Evolutionary conservation across 2,329 filamentous ascomycete genomes (phyloP).

Genomic region (Penicillium sumatraense): DNA sequence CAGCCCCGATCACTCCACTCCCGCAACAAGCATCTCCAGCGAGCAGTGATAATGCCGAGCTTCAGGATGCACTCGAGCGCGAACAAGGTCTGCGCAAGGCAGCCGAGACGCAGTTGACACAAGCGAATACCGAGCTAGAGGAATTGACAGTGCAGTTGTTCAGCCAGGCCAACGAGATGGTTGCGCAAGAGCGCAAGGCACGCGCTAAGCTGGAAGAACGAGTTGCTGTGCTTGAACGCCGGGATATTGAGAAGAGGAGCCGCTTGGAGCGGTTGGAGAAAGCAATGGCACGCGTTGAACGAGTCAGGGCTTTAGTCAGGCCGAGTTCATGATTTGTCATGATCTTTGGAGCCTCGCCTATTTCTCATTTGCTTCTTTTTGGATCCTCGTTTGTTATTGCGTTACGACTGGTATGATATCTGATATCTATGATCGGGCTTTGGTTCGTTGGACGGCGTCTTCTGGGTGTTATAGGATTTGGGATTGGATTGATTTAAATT

Average conservation of each 20-base stretch:
- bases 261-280: constrained; percentile 60
- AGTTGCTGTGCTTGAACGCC: constrained; percentile 50
- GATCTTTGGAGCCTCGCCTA: constrained; percentile 7
- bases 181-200: constrained; percentile 64
- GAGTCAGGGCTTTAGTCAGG: constrained; percentile 59
- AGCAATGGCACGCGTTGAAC: constrained; percentile 61
- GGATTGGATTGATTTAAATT: constrained; percentile 17
- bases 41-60: constrained; percentile 41
- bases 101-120: constrained; percentile 61
- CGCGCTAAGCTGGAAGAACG: constrained; percentile 57
- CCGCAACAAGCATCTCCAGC: constrained; percentile 24
- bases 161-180: constrained; percentile 69
- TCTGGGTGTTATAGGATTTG: constrained; percentile 2
- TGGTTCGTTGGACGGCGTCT: constrained; percentile 8
- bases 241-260: constrained; percentile 56
- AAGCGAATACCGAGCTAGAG: constrained; percentile 63
- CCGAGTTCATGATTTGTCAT: constrained; percentile 15
- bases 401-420: constrained; percentile 17
- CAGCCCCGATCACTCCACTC: constrained; percentile 8
- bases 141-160: constrained; percentile 65
- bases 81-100: constrained; percentile 60
- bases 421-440: constrained; percentile 10
- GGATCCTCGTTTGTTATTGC: constrained; percentile 8
- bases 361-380: constrained; percentile 1
- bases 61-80: constrained; percentile 59